Conservation (phyloP, 139 green algal genomes). For the Closterium sp. region DNA sequence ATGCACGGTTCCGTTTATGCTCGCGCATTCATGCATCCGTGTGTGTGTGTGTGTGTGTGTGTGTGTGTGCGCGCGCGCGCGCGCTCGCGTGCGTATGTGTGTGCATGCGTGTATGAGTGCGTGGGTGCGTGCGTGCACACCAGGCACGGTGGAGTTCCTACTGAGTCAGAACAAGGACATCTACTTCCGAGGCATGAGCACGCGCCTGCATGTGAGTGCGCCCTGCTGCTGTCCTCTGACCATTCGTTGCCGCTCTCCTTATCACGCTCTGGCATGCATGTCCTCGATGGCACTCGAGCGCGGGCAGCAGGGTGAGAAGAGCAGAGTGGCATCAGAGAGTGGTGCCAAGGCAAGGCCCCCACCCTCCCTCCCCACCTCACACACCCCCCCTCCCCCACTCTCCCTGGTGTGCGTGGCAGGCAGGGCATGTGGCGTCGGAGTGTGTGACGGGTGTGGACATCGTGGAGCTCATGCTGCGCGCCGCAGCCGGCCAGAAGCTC, state of each 20-base stretch:
- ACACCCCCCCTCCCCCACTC: not conserved
- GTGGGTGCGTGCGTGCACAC: not conserved
- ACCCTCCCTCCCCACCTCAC: not conserved
- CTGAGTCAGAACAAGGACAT: not conserved
- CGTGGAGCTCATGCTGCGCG: conserved; percentile 83
- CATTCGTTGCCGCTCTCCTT: too few species aligned
- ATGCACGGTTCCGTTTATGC: not conserved
- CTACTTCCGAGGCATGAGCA: not conserved
- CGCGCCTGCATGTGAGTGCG: not conserved
- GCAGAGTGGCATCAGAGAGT: too few species aligned
- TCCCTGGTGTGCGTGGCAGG: conserved; percentile 46
- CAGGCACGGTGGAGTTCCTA: not conserved
- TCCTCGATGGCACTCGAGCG: too few species aligned
- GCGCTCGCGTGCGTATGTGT: not conserved
- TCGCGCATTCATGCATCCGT: not conserved
- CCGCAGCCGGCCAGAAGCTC: conserved; percentile 39
- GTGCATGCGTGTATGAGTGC: not conserved
- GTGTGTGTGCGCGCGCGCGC: not conserved
- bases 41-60: not conserved
- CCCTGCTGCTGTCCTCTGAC: too few species aligned
- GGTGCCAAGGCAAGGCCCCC: too few species aligned
- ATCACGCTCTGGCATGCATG: too few species aligned
- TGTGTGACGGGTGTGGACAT: conserved; percentile 79
- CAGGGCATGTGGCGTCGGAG: conserved; percentile 87
- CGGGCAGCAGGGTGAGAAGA: too few species aligned